Evolutionary conservation across 306 rosid species (phyloP).

Genomic region (Acmispon strigosus): DNA sequence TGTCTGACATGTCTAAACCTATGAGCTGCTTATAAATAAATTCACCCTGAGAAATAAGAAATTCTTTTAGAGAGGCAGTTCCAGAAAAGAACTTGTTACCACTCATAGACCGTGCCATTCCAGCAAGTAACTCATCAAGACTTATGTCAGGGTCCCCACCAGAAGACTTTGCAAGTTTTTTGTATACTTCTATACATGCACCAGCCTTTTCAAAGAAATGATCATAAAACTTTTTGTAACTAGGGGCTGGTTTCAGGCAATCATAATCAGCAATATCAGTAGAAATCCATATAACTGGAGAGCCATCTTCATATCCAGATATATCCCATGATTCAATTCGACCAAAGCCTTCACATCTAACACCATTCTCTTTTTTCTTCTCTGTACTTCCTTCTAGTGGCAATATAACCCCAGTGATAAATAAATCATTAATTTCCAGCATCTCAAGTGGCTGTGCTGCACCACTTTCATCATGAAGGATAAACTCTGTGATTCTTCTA

Average conservation of each 20-base stretch:
- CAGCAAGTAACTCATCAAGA: conserved; percentile 88
- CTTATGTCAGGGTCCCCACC: conserved; percentile 61
- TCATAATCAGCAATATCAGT: conserved; percentile 78
- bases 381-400: conserved; percentile 51
- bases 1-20: conserved; percentile 67
- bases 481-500: conserved; percentile 69
- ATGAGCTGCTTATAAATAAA: conserved; percentile 74
- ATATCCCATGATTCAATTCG: conserved; percentile 85
- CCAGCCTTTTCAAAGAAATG: conserved; percentile 67
- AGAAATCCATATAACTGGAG: conserved; percentile 81
- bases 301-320: conserved; percentile 89
- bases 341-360: conserved; percentile 80
- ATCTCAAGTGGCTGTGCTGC: conserved; percentile 59
- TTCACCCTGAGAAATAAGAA: conserved; percentile 70
- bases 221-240: conserved; percentile 63
- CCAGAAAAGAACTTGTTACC: conserved; percentile 59
- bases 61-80: conserved; percentile 64
- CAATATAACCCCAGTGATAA: conserved; percentile 63
- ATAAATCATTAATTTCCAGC: conserved; percentile 69
- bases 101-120: conserved; percentile 70
- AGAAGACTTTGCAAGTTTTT: conserved; percentile 50
- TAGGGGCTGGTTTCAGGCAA: conserved; percentile 65
- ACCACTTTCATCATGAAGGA: conserved; percentile 68
- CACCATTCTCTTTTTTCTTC: conserved; percentile 58
- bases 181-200: conserved; percentile 74